phyloP scores from a whole-genome alignment of 257 asterid genomes.

The Pogostemon cablin region DNA sequence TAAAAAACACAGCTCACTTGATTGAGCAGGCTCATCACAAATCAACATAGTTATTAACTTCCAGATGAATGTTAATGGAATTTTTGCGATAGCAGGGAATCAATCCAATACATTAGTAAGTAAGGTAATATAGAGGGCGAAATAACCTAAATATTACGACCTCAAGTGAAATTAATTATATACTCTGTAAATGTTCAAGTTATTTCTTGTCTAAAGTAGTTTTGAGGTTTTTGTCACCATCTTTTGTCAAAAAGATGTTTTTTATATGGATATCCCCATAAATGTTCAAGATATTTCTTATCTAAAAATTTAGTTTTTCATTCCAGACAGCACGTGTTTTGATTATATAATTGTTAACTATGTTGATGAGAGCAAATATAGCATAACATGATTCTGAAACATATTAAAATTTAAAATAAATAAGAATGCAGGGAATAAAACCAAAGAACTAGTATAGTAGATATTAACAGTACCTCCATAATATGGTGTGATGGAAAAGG shows the following conservation, averaged over 20 bases:
- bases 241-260: too few relatives aligned
- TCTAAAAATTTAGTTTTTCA: constrained; percentile 17
- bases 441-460: constrained; percentile 9
- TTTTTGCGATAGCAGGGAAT: too few relatives aligned
- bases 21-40: background rate
- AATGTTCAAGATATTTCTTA: background rate
- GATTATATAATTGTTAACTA: constrained; percentile 1
- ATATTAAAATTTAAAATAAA: background rate
- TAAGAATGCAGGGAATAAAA: background rate
- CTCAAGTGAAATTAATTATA: too few relatives aligned
- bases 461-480: constrained; percentile 70
- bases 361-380: constrained; percentile 1
- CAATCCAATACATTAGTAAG: background rate
- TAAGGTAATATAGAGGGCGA: background rate
- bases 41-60: background rate
- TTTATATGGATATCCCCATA: too few relatives aligned
- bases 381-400: constrained; percentile 3
- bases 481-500: constrained; percentile 87
- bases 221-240: too few relatives aligned
- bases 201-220: too few relatives aligned
- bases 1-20: background rate
- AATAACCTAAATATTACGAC: too few relatives aligned
- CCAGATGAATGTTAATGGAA: background rate
- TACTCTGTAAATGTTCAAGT: too few relatives aligned
- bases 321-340: constrained; percentile 7